A percentile compares a stretch with the other conserved stretches of the same genome.
These are phyloP conservation scores for Fusarium nelsonii DNA, from an alignment of 2,329 filamentous ascomycete species.

Conservation along the genomic window DNA sequence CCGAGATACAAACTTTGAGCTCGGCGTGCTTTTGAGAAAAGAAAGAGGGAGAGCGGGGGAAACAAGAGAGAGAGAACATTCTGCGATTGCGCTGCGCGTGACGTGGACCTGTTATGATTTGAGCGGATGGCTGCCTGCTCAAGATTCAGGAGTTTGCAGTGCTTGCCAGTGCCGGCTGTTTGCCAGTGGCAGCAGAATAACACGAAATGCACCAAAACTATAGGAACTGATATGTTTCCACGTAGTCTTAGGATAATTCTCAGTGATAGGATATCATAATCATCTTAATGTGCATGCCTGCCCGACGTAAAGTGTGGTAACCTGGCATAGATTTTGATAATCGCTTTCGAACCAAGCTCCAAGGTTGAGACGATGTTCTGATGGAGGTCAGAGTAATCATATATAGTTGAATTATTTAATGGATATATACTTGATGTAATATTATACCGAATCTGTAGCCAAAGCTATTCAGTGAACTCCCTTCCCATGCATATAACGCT, in stretches of 20 bases:
- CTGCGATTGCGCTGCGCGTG: not conserved
- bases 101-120: not conserved
- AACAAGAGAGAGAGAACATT: too few relatives aligned
- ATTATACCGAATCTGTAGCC: not conserved
- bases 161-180: not conserved
- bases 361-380: too few relatives aligned
- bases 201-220: too few relatives aligned
- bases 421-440: not conserved
- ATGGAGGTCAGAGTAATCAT: not conserved
- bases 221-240: too few relatives aligned
- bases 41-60: not conserved
- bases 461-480: conserved; percentile 6
- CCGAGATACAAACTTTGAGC: not conserved
- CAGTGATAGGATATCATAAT: too few relatives aligned
- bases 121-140: not conserved
- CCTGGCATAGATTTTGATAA: too few relatives aligned
- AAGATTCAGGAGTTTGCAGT: not conserved
- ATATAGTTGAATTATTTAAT: not conserved
- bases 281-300: too few relatives aligned
- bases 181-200: not conserved
- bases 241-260: too few relatives aligned
- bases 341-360: too few relatives aligned
- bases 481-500: not conserved
- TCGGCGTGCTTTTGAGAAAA: not conserved
- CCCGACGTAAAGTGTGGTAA: too few relatives aligned